Percentiles rank a stretch among this genome's conserved stretches.
These are phyloP conservation scores for Byssochlamys sp. DNA, from an alignment of 2,329 filamentous ascomycete genomes.

Conservation along the genomic window DNA sequence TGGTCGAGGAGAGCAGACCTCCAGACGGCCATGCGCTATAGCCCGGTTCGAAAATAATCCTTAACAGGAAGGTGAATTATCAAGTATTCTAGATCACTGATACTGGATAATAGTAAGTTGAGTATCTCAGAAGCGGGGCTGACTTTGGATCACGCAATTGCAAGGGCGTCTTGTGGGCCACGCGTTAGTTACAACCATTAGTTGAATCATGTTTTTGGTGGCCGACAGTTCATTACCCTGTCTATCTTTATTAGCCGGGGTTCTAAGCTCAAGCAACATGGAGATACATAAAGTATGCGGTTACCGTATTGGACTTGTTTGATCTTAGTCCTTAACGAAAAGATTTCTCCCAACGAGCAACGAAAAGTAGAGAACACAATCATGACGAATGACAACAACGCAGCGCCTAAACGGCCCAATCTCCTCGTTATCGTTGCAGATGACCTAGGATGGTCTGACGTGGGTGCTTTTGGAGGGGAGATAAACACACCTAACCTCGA, in stretches of 20 bases:
- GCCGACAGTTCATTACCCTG: background rate
- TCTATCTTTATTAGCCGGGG: background rate
- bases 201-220: background rate
- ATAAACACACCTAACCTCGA: slow-evolving; percentile 20
- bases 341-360: background rate
- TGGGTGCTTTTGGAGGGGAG: slow-evolving; percentile 19
- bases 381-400: background rate
- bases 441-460: slow-evolving; percentile 23
- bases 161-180: background rate
- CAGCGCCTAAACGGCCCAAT: slow-evolving; percentile 1
- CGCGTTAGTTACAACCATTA: background rate
- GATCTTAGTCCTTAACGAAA: background rate
- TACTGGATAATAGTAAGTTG: background rate
- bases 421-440: slow-evolving; percentile 12
- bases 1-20: background rate
- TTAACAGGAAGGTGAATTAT: background rate
- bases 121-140: background rate
- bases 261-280: background rate
- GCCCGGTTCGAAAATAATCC: background rate
- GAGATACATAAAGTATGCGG: background rate
- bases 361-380: background rate
- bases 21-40: background rate
- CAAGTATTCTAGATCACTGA: background rate
- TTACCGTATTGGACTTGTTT: background rate
- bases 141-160: background rate